Evolutionary conservation across 1,139 yeast genomes (phyloP), one percentile per base, ranked within the genome.

Genomic region (Groenewaldozyma auringiensis): DNA sequence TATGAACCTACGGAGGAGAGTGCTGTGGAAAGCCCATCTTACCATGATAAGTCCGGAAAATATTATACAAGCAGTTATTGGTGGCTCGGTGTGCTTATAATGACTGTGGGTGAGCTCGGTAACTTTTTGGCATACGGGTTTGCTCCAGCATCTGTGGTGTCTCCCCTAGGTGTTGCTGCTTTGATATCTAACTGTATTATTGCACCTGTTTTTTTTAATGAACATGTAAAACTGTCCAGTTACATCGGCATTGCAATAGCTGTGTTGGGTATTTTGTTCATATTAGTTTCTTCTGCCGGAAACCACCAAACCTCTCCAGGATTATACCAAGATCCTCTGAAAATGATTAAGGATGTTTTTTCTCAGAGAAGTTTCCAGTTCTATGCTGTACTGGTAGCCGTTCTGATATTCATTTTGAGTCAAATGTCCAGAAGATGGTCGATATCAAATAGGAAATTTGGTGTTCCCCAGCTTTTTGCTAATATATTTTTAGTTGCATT

Each of bases 81-180:
- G 74, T 68, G 70, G 66, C 39, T 62, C 2, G 76, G 75, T 1
- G 56, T 69, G 13, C 48, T 59, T 4, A 56, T 71, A 38, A 67
- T 71, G 67, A 62, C 70, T 22, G 45, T 57, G 3, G 75, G 76
- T 2, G 76, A 72, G 47, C 56, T 64, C 3, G 71, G 72, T 14
- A 71, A 70, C 51, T 70, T 72, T 48, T 55, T 71, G 13, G 74
- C 75, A 3, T 71, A 70, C 50, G 76, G 76, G 0, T 58, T 69
- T 40, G 70, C 73, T 0, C 72, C 74, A 1, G 71, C 72, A 3
- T 67, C 72, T n/a, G 59, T 69, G 2, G 74, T 72, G 16, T 67
- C 73, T 2, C 74, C 76, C 0, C 53, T 72, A 27, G 76, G 76
- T 3, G 74, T 71, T 3, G 66, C 71, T 37, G 70, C 75, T 1